A percentile compares a stretch with the other conserved stretches of the same genome.
Conservation (phyloP, 1,284 basidiomycete genomes). For the Leccinum cinnamomeum region DNA sequence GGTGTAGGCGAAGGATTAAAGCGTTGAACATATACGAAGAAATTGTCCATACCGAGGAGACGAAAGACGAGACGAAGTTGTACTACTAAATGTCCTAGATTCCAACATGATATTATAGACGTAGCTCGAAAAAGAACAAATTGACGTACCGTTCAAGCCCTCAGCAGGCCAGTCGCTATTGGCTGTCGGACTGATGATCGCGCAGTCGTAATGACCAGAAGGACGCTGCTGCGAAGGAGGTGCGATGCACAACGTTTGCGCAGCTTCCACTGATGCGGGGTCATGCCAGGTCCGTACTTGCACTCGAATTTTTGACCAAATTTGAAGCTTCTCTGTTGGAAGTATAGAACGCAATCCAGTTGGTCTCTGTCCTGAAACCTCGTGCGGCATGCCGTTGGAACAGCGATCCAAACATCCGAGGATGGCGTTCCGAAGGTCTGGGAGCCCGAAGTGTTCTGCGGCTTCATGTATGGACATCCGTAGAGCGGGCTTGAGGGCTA, state of each 20-base stretch:
- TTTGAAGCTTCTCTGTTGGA: neutral
- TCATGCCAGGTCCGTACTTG: neutral
- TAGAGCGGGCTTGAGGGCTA: neutral
- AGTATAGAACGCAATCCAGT: neutral
- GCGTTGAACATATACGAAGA: neutral
- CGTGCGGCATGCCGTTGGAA: neutral
- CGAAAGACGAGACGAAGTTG: neutral
- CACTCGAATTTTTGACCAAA: neutral
- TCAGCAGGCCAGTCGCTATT: neutral
- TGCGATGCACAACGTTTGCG: neutral
- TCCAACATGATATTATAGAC: neutral
- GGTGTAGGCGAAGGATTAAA: neutral
- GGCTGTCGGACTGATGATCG: neutral
- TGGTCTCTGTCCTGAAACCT: neutral
- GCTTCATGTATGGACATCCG: neutral
- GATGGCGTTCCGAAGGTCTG: neutral
- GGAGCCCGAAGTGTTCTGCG: neutral
- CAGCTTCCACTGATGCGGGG: neutral
- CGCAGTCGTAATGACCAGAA: neutral
- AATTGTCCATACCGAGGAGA: neutral
- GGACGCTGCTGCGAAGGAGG: neutral
- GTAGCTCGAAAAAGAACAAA: neutral
- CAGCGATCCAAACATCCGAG: neutral
- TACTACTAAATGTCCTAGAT: neutral
- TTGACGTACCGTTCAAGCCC: neutral